Evolutionary conservation across 1,284 basidiomycete species (phyloP).

Genomic region (Xerocomus subilludens): DNA sequence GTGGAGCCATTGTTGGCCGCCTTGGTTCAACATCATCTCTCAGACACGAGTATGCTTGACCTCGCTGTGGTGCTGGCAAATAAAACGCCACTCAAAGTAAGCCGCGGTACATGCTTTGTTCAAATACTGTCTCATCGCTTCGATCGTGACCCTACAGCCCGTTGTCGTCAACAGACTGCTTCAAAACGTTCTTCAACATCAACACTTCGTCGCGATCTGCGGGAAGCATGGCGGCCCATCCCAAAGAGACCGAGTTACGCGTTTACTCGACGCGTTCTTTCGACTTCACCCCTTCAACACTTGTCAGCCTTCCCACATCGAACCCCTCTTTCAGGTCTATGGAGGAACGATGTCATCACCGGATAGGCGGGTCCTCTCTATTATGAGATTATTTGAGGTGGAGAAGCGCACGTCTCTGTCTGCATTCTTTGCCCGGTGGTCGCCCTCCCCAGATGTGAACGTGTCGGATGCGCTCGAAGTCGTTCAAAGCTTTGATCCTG

Average conservation of each 20-base stretch:
- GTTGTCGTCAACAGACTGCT: constrained; percentile 71
- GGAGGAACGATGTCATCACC: constrained; percentile 71
- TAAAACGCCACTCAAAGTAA: constrained; percentile 70
- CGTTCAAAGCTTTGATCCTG: constrained; percentile 76
- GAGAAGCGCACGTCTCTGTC: constrained; percentile 75
- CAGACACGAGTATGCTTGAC: constrained; percentile 58
- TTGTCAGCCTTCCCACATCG: constrained; percentile 83
- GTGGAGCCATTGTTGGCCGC: constrained; percentile 81
- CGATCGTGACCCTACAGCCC: constrained; percentile 56
- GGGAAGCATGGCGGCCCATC: constrained; percentile 40
- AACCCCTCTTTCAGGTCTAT: constrained; percentile 80
- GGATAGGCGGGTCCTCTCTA: constrained; percentile 75
- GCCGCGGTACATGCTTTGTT: not conserved
- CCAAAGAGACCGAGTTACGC: constrained; percentile 61
- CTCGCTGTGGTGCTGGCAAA: constrained; percentile 63
- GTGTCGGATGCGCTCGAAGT: constrained; percentile 70
- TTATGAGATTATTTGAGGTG: constrained; percentile 83
- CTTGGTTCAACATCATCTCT: constrained; percentile 70
- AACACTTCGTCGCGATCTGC: constrained; percentile 64
- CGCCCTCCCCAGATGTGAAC: constrained; percentile 57
- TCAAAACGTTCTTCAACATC: constrained; percentile 72
- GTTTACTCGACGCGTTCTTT: constrained; percentile 75
- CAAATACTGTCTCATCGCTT: not conserved
- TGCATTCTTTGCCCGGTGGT: constrained; percentile 73
- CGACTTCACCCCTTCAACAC: constrained; percentile 79